Evolutionary conservation across 768 basidiomycete genomes (phyloP), one percentile per base, ranked within the genome.

Genomic region (Amylocystis lapponica): DNA sequence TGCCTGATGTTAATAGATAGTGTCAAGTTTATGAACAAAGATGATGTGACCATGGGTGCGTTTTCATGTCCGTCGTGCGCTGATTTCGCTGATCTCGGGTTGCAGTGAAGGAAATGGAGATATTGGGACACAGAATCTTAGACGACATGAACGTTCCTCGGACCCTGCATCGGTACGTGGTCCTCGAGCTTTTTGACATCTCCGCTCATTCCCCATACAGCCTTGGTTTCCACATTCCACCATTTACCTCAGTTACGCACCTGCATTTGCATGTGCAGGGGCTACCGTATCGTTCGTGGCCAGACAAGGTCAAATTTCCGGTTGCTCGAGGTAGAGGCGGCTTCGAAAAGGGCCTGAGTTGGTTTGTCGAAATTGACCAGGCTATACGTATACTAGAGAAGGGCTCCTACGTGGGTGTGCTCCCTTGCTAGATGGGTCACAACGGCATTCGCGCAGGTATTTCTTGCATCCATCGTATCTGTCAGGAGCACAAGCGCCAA

Each of bases 151-250:
- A 67, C 9, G 62, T 78, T n/a, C 65, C 67, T 6, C 45, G 49
- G 11, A 42, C 58, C 32, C 64, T 66, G 48, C 74, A 78, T 59
- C 71, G 67, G 83, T 81, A 19, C 39, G 53, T 56, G 26, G 9
- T 29, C 19, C 9, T 23, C 22, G 9, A 7, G 19, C 46, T 39
- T 31, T 5, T 27, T 19, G 21, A 39, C 16, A 21, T 4, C 17
- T n/a, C 22, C 19, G 10, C 23, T 17, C 7, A 9, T 32, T 22
- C 4, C 17, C 31, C 14, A 36, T 41, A 27, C 43, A 87, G 87
- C 48, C 68, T 88, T 66, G 86, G 87, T 1, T 90, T 88, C 55
- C 86, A 90, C 56, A 84, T 88, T 41, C 83, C 86, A 0, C 87
- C 87, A 0, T 86, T 83, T 61, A 81, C 76, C 45, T 81, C 79